Base-by-base conservation (phyloP, 768 basidiomycete genomes). In the Termitomyces sp. region DNA sequence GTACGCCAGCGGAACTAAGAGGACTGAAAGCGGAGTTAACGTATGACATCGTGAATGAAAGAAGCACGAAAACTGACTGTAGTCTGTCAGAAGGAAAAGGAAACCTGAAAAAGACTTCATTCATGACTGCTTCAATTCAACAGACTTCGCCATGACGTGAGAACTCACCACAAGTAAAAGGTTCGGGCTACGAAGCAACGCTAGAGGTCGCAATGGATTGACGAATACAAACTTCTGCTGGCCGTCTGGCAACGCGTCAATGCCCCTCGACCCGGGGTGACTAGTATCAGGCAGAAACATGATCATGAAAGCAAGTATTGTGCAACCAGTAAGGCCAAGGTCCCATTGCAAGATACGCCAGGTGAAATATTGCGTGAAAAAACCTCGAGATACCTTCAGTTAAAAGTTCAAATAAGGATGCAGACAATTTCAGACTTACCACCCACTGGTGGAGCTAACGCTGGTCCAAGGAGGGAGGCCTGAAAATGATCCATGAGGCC, bases 251-350 rank as follows among this genome's bases (percentile, higher is more conserved):
- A 70, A 41, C 58, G 81, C 81, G 54, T 86, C 85, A 2, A 86
- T 72, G 0, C 84, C 81, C 39, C 78, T 72, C 0, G 77, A 65
- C 7, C 82, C 79, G 0, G 87, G 86, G 62, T 86, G 83, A 51
- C 79, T 81, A 2, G 87, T 89, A 63, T 90, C 88, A 0, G 87
- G 87, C n/a, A 87, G 76, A 53, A 76, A 76, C 3, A 78, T 42
- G 1, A 66, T 50, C 33, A 87, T 72, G 5, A 72, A 59, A 6
- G 77, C 7, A 36, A 81, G 72, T 1, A 74, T 70, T 0, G 76
- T 15, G 0, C 80, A 37, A 2, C 78, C 79, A 39, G 72, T 66
- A 0, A 74, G 37, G 3, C 77, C 79, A 1, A 89, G 57, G 0
- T 64, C 62, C 8, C 69, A 64, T 64, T 90, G 86, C 68, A 86